These are phyloP conservation scores for Magnusiomyces suaveolens DNA, from an alignment of 1,139 yeast genomes.

Conservation along the genomic window DNA sequence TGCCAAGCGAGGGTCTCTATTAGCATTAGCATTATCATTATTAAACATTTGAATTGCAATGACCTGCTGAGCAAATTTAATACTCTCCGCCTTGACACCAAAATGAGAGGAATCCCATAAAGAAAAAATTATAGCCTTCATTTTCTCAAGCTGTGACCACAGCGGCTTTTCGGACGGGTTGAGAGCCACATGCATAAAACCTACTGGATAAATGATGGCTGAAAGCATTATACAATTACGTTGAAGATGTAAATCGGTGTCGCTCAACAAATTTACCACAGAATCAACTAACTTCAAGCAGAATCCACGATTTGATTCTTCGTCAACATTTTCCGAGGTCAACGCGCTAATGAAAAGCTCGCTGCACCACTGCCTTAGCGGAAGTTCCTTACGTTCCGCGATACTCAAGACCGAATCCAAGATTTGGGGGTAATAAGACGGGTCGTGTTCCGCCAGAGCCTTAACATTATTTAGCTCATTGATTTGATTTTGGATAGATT, in stretches of 20 bases:
- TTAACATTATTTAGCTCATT: not conserved
- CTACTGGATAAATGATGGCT: conserved; percentile 30
- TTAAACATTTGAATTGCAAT: conserved; percentile 61
- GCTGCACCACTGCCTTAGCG: conserved; percentile 34
- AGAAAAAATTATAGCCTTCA: conserved; percentile 29
- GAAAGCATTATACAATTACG: conserved; percentile 29
- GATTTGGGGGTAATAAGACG: conserved; percentile 31
- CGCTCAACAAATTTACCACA: conserved; percentile 24
- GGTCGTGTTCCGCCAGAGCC: conserved; percentile 25
- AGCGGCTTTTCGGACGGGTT: conserved; percentile 22
- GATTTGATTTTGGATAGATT: not conserved
- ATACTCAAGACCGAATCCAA: conserved; percentile 32
- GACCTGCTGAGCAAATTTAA: conserved; percentile 63
- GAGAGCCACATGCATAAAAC: conserved; percentile 26
- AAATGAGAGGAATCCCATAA: conserved; percentile 29
- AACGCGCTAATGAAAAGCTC: conserved; percentile 34
- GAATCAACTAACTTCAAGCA: conserved; percentile 30
- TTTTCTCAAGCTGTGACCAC: conserved; percentile 26
- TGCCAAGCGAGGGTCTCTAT: conserved; percentile 30
- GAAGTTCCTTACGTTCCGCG: conserved; percentile 29
- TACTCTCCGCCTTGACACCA: conserved; percentile 51
- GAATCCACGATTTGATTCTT: conserved; percentile 23
- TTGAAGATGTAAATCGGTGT: conserved; percentile 23
- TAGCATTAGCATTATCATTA: conserved; percentile 11
- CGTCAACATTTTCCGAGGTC: conserved; percentile 25